Evolutionary conservation across 352 stramenopile genomes (phyloP).

Genomic region (Globisporangium apiculatum): DNA sequence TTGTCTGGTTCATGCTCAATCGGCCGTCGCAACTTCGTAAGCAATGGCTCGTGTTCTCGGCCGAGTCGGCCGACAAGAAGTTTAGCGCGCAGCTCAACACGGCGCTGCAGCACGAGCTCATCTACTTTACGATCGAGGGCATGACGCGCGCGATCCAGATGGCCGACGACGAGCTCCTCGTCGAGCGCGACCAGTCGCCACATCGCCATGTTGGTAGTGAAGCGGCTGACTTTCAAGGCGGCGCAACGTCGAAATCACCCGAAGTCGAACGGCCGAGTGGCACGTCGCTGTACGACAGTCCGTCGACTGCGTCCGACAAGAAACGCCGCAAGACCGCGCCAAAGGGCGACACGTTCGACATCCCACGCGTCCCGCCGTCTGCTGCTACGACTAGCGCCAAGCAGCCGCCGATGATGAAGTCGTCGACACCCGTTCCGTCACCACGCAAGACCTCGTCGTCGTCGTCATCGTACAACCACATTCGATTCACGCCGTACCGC

Average conservation of each 20-base stretch:
- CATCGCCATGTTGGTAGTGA: constrained; percentile 21
- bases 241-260: too few relatives aligned
- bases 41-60: constrained; percentile 70
- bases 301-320: background rate
- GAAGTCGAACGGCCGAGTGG: background rate
- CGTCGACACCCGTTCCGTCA: background rate
- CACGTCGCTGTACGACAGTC: background rate
- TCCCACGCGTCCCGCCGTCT: constrained; percentile 1
- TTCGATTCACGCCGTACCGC: constrained; percentile 72
- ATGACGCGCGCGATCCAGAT: constrained; percentile 75
- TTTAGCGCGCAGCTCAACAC: constrained; percentile 85
- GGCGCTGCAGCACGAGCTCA: constrained; percentile 79
- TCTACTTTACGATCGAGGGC: constrained; percentile 87
- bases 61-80: constrained; percentile 75
- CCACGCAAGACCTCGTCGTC: constrained; percentile 9
- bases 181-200: constrained; percentile 33
- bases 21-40: constrained; percentile 35
- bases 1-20: constrained; percentile 88
- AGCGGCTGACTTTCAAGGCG: background rate
- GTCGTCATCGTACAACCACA: constrained; percentile 26
- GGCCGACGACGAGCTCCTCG: constrained; percentile 55
- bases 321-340: constrained; percentile 4
- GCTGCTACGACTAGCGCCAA: background rate
- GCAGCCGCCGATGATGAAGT: background rate
- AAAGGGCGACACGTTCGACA: constrained; percentile 14